phyloP scores from a whole-genome alignment of 2,329 filamentous ascomycete genomes.

The Claviceps purpurea region DNA sequence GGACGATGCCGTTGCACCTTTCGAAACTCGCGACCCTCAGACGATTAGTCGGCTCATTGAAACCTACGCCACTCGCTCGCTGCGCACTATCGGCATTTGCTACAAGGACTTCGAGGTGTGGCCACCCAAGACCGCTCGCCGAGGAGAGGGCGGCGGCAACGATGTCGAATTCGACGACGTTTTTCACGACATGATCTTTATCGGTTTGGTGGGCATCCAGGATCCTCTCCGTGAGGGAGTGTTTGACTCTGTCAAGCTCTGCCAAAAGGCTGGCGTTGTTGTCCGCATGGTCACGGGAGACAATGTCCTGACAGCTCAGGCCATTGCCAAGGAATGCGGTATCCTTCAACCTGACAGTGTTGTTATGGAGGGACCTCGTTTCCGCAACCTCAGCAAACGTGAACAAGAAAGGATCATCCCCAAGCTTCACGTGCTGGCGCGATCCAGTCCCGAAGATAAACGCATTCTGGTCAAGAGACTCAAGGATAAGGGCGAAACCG shows the following conservation, averaged over 20 bases:
- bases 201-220: slow-evolving; percentile 67
- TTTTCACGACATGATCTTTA: slow-evolving; percentile 53
- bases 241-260: slow-evolving; percentile 56
- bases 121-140: slow-evolving; percentile 55
- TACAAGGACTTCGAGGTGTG: slow-evolving; percentile 76
- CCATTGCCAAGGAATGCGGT: slow-evolving; percentile 67
- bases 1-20: slow-evolving; percentile 26
- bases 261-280: slow-evolving; percentile 63
- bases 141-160: slow-evolving; percentile 39
- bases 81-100: slow-evolving; percentile 72
- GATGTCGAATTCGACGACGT: slow-evolving; percentile 54
- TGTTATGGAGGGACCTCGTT: slow-evolving; percentile 67
- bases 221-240: slow-evolving; percentile 67
- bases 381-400: slow-evolving; percentile 54
- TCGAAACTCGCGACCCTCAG: slow-evolving; percentile 40
- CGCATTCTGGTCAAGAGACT: slow-evolving; percentile 57
- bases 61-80: slow-evolving; percentile 63
- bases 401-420: slow-evolving; percentile 57
- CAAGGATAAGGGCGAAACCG: slow-evolving; percentile 61
- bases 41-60: slow-evolving; percentile 56
- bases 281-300: slow-evolving; percentile 82
- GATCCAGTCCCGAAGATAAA: slow-evolving; percentile 68
- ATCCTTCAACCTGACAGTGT: slow-evolving; percentile 56
- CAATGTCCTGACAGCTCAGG: slow-evolving; percentile 65
- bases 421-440: slow-evolving; percentile 55